phyloP scores from a whole-genome alignment of 768 basidiomycete genomes.

The Lactifluus piperatus region DNA sequence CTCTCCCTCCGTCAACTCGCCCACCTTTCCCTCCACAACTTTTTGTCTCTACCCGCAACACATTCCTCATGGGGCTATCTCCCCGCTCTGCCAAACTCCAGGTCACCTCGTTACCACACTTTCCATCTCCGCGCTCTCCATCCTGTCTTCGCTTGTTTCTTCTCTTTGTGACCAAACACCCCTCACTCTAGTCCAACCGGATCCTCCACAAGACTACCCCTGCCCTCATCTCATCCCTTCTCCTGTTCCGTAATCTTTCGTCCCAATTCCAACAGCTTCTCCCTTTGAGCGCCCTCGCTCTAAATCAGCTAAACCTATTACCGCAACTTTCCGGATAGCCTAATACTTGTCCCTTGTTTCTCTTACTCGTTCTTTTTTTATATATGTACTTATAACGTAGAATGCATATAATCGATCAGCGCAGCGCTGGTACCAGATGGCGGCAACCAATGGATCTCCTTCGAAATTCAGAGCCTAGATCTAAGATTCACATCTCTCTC shows the following conservation, averaged over 20 bases:
- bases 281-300: constrained; percentile 14
- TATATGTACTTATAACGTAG: neutral
- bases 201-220: constrained; percentile 15
- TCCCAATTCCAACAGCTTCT: constrained; percentile 14
- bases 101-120: constrained; percentile 20
- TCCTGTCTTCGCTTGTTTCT: constrained; percentile 11
- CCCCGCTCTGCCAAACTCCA: constrained; percentile 18
- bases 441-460: constrained; percentile 17
- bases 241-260: constrained; percentile 19
- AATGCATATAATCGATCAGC: constrained; percentile 16
- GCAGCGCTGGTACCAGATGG: constrained; percentile 15
- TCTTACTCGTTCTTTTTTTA: neutral
- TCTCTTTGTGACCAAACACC: constrained; percentile 14
- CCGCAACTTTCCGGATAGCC: constrained; percentile 17
- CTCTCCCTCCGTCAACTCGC: neutral
- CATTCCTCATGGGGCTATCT: constrained; percentile 18
- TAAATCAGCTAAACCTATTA: constrained; percentile 19
- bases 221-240: constrained; percentile 14
- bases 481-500: constrained; percentile 7
- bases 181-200: constrained; percentile 14
- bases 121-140: constrained; percentile 19
- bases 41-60: constrained; percentile 17
- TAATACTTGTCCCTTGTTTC: constrained; percentile 14
- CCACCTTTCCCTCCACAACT: constrained; percentile 6
- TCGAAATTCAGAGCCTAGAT: constrained; percentile 5